Conservation (phyloP, 2,329 filamentous ascomycete genomes). For the Fusarium hainanense region DNA sequence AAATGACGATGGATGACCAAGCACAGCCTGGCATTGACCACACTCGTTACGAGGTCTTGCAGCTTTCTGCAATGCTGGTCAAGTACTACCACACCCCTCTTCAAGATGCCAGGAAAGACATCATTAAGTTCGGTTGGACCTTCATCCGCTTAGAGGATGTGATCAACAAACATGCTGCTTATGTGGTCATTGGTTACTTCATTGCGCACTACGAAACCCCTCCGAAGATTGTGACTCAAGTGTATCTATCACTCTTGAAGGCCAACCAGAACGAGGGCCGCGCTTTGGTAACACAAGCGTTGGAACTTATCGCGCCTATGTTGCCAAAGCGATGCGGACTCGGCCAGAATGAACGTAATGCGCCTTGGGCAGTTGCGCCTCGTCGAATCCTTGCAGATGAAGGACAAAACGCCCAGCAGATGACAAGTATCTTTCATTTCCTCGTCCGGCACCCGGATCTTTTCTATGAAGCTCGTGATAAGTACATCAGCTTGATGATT, state of each 20-base stretch:
- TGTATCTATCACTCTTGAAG: constrained; percentile 90
- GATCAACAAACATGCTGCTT: constrained; percentile 98
- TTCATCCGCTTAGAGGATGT: constrained; percentile 98
- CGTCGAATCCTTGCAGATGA: constrained; percentile 93
- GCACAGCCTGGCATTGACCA: constrained; percentile 91
- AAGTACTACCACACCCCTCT: constrained; percentile 93
- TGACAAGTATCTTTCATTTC: constrained; percentile 98
- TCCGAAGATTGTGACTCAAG: constrained; percentile 93
- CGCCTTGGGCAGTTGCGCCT: constrained; percentile 89
- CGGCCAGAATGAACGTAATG: constrained; percentile 75
- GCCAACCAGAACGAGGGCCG: constrained; percentile 96
- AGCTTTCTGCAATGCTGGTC: constrained; percentile 92
- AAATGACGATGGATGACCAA: constrained; percentile 84
- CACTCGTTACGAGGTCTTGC: constrained; percentile 93
- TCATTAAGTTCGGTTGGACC: constrained; percentile 99
- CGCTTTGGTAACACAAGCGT: constrained; percentile 89
- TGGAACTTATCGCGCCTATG: constrained; percentile 95
- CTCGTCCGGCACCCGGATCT: constrained; percentile 90
- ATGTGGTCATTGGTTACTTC: constrained; percentile 97
- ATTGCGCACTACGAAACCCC: constrained; percentile 97
- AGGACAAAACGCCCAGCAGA: constrained; percentile 92
- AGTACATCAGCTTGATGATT: constrained; percentile 89
- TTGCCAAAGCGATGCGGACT: constrained; percentile 84
- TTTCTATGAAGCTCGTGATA: constrained; percentile 94
- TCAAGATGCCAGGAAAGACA: constrained; percentile 93